Percentiles rank a stretch among this genome's conserved stretches.
phyloP scores from a whole-genome alignment of 2,329 filamentous ascomycete genomes.

The Xylariaceae sp. region DNA sequence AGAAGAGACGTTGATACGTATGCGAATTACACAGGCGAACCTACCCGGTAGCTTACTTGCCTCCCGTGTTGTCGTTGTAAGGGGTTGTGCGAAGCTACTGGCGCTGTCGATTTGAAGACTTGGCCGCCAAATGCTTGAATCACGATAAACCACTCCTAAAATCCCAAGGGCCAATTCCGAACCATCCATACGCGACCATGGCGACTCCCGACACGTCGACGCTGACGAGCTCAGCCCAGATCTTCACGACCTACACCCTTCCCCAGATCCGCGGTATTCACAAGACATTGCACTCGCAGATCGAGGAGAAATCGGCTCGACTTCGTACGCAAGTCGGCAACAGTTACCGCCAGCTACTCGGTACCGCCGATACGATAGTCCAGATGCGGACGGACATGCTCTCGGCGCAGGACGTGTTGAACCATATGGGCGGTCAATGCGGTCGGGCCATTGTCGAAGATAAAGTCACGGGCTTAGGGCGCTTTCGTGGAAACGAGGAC shows the following conservation, averaged over 20 bases:
- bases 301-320: slow-evolving; percentile 58
- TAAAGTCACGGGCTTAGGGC: slow-evolving; percentile 55
- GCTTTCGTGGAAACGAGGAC: slow-evolving; percentile 36
- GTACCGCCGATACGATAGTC: slow-evolving; percentile 90
- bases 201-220: slow-evolving; percentile 42
- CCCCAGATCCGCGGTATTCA: slow-evolving; percentile 61
- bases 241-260: slow-evolving; percentile 54
- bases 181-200: slow-evolving; percentile 20
- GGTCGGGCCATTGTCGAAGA: slow-evolving; percentile 64
- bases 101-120: neutral
- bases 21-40: too few species aligned
- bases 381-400: slow-evolving; percentile 78
- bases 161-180: slow-evolving; percentile 3
- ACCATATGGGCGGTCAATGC: slow-evolving; percentile 69
- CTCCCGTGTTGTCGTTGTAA: too few species aligned
- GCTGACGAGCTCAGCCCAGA: slow-evolving; percentile 46
- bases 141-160: slow-evolving; percentile 3
- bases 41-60: neutral
- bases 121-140: slow-evolving; percentile 4
- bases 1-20: neutral
- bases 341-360: slow-evolving; percentile 81
- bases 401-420: slow-evolving; percentile 64
- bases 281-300: slow-evolving; percentile 51
- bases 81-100: neutral
- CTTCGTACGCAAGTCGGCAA: slow-evolving; percentile 60